A percentile compares a stretch with the other conserved stretches of the same genome.
Conservation (phyloP, 768 basidiomycete genomes). For the Naganishia randhawae region DNA sequence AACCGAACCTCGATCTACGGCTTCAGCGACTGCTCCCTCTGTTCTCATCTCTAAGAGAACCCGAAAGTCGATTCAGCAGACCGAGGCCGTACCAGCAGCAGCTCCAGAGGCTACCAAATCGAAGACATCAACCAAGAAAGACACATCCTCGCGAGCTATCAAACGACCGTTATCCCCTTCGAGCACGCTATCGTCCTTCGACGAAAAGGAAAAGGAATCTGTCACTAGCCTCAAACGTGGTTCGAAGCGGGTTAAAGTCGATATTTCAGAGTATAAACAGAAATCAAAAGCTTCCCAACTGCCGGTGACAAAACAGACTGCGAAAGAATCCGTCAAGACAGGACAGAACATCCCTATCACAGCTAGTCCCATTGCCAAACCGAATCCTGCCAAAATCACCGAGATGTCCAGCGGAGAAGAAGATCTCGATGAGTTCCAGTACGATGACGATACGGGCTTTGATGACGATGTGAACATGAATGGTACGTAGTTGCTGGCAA, state of each 20-base stretch:
- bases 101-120: neutral
- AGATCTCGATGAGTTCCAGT: conserved; percentile 22
- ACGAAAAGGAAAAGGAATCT: neutral
- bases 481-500: neutral
- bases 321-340: neutral
- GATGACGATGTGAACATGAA: conserved; percentile 24
- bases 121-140: neutral
- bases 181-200: neutral
- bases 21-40: neutral
- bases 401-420: conserved; percentile 28
- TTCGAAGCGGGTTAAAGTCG: neutral
- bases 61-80: neutral
- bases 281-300: neutral
- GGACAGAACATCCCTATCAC: neutral
- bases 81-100: neutral
- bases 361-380: neutral
- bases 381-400: neutral
- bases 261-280: neutral
- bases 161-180: neutral
- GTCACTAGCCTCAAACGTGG: neutral
- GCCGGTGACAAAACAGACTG: neutral
- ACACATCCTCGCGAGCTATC: neutral
- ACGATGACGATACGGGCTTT: conserved; percentile 24
- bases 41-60: neutral
- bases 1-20: neutral